Percentiles rank a stretch among this genome's conserved stretches.
Conservation (phyloP, 176 grass and related monocot genomes). For the Otatea glauca region DNA sequence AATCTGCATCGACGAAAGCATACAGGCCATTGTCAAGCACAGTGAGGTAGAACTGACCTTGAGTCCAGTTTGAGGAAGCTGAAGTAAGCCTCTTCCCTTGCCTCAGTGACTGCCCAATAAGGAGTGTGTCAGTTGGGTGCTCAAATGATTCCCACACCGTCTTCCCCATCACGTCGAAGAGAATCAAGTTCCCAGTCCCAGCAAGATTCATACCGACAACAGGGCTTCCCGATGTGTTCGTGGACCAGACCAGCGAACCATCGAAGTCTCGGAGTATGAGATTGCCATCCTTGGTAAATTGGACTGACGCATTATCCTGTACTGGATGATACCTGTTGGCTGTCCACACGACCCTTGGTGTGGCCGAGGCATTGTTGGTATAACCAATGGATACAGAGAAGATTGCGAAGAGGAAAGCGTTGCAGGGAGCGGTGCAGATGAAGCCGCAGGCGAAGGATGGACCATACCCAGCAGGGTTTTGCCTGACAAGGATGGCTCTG, state of each 20-base stretch:
- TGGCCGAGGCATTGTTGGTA: neutral
- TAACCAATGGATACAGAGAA: constrained; percentile 38
- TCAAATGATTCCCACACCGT: constrained; percentile 66
- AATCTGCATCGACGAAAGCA: constrained; percentile 49
- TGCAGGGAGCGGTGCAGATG: constrained; percentile 54
- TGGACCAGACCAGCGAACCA: constrained; percentile 52
- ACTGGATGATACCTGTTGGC: constrained; percentile 54
- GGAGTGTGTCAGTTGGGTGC: constrained; percentile 57
- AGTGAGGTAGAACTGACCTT: constrained; percentile 63
- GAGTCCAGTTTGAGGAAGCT: constrained; percentile 45
- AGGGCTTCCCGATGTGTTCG: constrained; percentile 40
- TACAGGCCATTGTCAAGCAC: constrained; percentile 48
- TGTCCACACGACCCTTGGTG: constrained; percentile 56
- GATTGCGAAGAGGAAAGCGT: constrained; percentile 56
- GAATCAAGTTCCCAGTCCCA: constrained; percentile 61
- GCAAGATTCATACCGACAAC: constrained; percentile 57
- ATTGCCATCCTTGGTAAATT: constrained; percentile 51
- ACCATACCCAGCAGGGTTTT: constrained; percentile 38
- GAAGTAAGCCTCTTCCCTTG: constrained; percentile 59
- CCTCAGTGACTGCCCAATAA: constrained; percentile 59
- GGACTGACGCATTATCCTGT: constrained; percentile 53
- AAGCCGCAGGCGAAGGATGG: constrained; percentile 57
- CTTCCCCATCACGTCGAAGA: constrained; percentile 51
- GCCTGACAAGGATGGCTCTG: constrained; percentile 57
- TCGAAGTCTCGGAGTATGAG: constrained; percentile 54